Conservation (phyloP, 192 early-diverging fungal genomes). For the Coemansia aciculifera region DNA sequence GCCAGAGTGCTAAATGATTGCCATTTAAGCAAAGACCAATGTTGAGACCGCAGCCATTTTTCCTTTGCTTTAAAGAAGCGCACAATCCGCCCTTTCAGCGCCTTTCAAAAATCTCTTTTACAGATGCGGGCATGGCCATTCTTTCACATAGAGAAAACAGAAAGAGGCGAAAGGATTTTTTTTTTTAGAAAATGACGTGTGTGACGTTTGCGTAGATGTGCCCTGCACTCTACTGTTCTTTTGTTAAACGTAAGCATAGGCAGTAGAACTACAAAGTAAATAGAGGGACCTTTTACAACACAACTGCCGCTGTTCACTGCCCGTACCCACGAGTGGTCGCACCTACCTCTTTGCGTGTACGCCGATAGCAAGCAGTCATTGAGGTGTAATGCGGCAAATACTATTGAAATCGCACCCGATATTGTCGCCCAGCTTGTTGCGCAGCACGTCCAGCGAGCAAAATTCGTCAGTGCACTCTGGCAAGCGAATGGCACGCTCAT, state of each 20-base stretch:
- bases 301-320: neutral
- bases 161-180: neutral
- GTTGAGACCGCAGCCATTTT: neutral
- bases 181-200: neutral
- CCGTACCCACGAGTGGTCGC: neutral
- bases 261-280: neutral
- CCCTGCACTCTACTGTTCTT: constrained; percentile 3
- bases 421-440: constrained; percentile 17
- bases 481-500: constrained; percentile 26
- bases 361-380: neutral
- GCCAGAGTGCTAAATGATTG: neutral
- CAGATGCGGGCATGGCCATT: neutral
- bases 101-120: neutral
- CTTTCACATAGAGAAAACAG: neutral
- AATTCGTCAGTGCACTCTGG: constrained; percentile 18
- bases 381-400: constrained; percentile 10
- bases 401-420: constrained; percentile 34
- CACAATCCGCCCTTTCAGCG: neutral
- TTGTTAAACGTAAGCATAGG: neutral
- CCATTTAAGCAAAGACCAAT: constrained; percentile 2
- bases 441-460: constrained; percentile 30
- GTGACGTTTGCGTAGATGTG: neutral
- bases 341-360: neutral
- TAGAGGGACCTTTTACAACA: neutral
- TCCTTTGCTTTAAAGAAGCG: neutral